Base-by-base conservation (phyloP, 768 basidiomycete genomes). In the Auriscalpium microsporum region DNA sequence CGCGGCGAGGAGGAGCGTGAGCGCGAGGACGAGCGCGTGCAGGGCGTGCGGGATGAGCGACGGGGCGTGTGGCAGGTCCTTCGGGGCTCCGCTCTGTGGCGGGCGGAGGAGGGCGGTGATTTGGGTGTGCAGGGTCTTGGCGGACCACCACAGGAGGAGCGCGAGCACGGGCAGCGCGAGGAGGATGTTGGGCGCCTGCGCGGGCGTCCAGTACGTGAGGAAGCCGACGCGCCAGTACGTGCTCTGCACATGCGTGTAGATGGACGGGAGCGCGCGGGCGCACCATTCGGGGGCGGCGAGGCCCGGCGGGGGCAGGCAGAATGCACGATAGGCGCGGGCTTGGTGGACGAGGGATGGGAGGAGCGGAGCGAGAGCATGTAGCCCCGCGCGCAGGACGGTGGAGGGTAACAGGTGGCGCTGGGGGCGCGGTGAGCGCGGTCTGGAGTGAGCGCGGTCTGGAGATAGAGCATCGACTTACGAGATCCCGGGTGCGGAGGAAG, bases 161-260 rank as follows among this genome's bases (percentile, higher is more conserved):
- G 70, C 44, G 52, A 95, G 77, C 0, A 86, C 76, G 0, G 95
- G 95, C 0, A 80, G 63, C 14, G 87, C 82, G 54, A 98, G 75
- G 57, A 91, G 59, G 65, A 97, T 89, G 69, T 97, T 96, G 47
- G 96, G 96, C 2, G 92, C 62, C 69, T 99, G 94, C 34, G 78
- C 71, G 21, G 72, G 58, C 0, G 85, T 85, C 91, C 91, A 99
- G 69, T 98, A 98, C 3, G 75, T 80, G 58, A 99, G 69, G 60
- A 94, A 81, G 14, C 94, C 93, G 45, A 78, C 72, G 67, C 87
- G 76, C 96, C 95, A 99, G 68, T 98, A 97, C 52, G 78, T 74
- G 5, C 71, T 71, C 67, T 99, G 95, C 2, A 88, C 87, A 64
- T 90, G 80, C 10, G 80, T 72, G 68, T 98, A 99, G 54, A 91